Evolutionary conservation across 2,329 filamentous ascomycete genomes (phyloP).

Genomic region (Neodidymelliopsis sp.): DNA sequence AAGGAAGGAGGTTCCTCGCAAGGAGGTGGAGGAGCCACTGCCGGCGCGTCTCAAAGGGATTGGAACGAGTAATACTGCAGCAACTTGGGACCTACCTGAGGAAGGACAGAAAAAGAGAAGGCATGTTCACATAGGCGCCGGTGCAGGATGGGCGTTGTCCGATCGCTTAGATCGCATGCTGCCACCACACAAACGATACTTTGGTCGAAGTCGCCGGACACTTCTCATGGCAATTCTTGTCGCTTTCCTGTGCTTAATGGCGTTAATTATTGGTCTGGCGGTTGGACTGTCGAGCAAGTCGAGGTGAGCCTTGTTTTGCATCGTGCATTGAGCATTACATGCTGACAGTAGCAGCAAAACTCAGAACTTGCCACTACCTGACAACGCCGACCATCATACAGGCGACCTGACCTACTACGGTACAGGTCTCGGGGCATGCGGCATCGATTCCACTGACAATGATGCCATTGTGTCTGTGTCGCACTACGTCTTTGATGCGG

Average conservation of each 20-base stretch:
- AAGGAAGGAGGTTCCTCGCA: slow-evolving; percentile 25
- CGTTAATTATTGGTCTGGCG: slow-evolving; percentile 53
- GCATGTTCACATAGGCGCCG: slow-evolving; percentile 18
- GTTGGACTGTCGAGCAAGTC: slow-evolving; percentile 46
- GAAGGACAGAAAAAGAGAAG: slow-evolving; percentile 4
- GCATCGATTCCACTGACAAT: slow-evolving; percentile 59
- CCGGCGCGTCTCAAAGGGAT: slow-evolving; percentile 28
- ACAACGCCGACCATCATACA: slow-evolving; percentile 60
- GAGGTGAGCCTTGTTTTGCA: slow-evolving; percentile 15
- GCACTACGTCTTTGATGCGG: slow-evolving; percentile 70
- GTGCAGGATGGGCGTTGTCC: slow-evolving; percentile 33
- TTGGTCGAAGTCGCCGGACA: slow-evolving; percentile 49
- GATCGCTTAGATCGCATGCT: slow-evolving; percentile 47
- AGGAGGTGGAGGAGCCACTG: slow-evolving; percentile 19
- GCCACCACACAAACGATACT: slow-evolving; percentile 49
- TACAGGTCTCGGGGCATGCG: slow-evolving; percentile 74
- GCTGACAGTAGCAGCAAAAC: slow-evolving; percentile 20
- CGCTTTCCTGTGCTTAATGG: slow-evolving; percentile 45
- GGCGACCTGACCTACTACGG: slow-evolving; percentile 76
- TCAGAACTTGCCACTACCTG: slow-evolving; percentile 60
- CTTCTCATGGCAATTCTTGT: slow-evolving; percentile 48
- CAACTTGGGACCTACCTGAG: slow-evolving; percentile 11
- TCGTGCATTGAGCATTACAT: too few species aligned
- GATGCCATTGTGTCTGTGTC: slow-evolving; percentile 74
- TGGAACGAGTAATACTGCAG: slow-evolving; percentile 4